Conservation (phyloP, 306 rosid species). For the Myrica gale region DNA sequence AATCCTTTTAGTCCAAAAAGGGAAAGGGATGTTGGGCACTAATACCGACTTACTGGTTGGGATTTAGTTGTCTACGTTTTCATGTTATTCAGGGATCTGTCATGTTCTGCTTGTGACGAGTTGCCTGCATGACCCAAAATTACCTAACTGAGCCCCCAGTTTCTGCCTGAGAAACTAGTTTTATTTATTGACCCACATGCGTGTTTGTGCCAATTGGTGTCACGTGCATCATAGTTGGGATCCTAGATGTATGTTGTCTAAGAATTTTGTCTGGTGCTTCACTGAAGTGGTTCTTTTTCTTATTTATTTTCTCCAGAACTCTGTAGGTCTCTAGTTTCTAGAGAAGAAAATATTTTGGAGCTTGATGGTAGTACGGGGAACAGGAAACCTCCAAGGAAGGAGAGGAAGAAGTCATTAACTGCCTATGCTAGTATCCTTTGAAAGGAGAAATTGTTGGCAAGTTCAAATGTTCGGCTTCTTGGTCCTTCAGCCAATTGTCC, state of each 20-base stretch:
- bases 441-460: slow-evolving; percentile 17
- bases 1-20: background rate
- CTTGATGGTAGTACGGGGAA: slow-evolving; percentile 49
- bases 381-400: slow-evolving; percentile 71
- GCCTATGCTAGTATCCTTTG: slow-evolving; percentile 71
- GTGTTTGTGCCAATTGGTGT: background rate
- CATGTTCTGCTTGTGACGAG: background rate
- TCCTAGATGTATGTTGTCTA: slow-evolving; percentile 11
- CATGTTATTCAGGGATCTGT: background rate
- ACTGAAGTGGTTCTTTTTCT: slow-evolving; percentile 25
- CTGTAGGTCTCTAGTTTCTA: slow-evolving; percentile 60
- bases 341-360: slow-evolving; percentile 50
- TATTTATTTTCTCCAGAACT: slow-evolving; percentile 54
- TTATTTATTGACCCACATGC: background rate
- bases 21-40: slow-evolving; percentile 2
- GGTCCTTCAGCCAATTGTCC: slow-evolving; percentile 18
- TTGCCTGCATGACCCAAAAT: background rate
- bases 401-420: slow-evolving; percentile 62
- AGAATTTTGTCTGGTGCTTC: slow-evolving; percentile 27
- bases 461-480: slow-evolving; percentile 22
- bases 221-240: slow-evolving; percentile 1
- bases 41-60: background rate
- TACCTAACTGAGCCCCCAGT: background rate
- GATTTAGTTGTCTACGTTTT: background rate
- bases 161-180: background rate